phyloP scores from a whole-genome alignment of 495 filamentous ascomycete species.

The Neurospora pannonica region DNA sequence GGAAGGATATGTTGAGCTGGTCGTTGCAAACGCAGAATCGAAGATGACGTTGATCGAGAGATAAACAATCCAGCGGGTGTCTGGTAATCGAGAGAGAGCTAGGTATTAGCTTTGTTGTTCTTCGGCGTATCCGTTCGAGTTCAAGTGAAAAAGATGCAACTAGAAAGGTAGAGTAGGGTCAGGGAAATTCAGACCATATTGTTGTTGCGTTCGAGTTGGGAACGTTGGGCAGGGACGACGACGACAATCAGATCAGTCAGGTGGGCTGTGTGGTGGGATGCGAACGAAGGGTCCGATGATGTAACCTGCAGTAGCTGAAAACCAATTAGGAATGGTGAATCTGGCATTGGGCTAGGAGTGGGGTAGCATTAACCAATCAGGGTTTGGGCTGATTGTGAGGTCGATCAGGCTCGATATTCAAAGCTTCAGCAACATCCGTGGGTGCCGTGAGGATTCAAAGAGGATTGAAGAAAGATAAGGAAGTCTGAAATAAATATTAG shows the following conservation, averaged over 20 bases:
- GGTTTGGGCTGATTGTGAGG: neutral
- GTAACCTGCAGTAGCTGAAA: slow-evolving; percentile 9
- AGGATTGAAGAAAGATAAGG: neutral
- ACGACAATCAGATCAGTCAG: neutral
- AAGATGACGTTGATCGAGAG: neutral
- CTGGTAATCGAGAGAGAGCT: neutral
- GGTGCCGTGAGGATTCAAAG: neutral
- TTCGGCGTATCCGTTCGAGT: neutral
- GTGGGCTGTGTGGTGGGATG: neutral
- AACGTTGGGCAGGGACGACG: neutral
- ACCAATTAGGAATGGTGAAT: neutral
- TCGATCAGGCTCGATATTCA: neutral
- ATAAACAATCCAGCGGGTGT: neutral
- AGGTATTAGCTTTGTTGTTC: neutral
- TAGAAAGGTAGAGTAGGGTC: neutral
- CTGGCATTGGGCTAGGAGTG: neutral
- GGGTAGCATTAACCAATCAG: neutral
- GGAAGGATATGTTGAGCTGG: too few species aligned
- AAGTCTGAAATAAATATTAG: neutral
- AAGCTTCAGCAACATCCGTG: neutral
- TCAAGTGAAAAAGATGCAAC: neutral
- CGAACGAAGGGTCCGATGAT: slow-evolving; percentile 9
- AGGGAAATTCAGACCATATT: slow-evolving; percentile 2
- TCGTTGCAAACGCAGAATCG: neutral
- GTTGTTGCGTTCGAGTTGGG: neutral